A percentile compares a stretch with the other conserved stretches of the same genome.
Evolutionary conservation across 2,329 filamentous ascomycete genomes (phyloP).

Genomic region (Scytalidium lignicola): DNA sequence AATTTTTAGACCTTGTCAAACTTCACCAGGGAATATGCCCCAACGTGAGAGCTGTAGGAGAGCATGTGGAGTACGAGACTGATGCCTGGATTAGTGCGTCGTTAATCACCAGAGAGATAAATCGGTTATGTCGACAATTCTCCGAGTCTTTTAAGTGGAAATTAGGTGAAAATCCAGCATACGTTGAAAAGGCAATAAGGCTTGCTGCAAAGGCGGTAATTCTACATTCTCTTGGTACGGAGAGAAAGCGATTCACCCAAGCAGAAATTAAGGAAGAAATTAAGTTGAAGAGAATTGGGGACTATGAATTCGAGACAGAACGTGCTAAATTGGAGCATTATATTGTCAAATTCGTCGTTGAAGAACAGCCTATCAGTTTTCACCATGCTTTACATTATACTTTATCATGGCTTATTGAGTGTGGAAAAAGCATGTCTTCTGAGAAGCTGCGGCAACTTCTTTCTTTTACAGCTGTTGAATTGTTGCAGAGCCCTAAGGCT

Average conservation of each 20-base stretch:
- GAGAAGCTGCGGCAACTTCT: constrained; percentile 65
- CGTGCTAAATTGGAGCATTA: constrained; percentile 41
- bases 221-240: constrained; percentile 82
- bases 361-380: constrained; percentile 89
- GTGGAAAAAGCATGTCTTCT: constrained; percentile 68
- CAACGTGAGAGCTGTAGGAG: constrained; percentile 83
- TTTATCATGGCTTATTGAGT: constrained; percentile 91
- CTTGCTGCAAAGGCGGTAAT: constrained; percentile 79
- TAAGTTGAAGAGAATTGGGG: constrained; percentile 69
- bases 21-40: constrained; percentile 96
- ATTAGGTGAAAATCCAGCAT: constrained; percentile 56
- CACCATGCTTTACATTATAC: constrained; percentile 96
- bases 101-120: constrained; percentile 90
- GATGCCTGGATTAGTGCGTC: constrained; percentile 98
- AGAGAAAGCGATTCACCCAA: constrained; percentile 77
- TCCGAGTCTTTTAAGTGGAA: constrained; percentile 77
- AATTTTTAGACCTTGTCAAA: constrained; percentile 93
- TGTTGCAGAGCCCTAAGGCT: constrained; percentile 58
- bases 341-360: constrained; percentile 82
- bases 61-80: constrained; percentile 97
- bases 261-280: constrained; percentile 85
- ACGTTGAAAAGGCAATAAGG: constrained; percentile 67
- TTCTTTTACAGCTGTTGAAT: constrained; percentile 64
- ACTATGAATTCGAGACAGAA: constrained; percentile 73
- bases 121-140: constrained; percentile 82